phyloP scores from a whole-genome alignment of 768 basidiomycete species.

The Pleurotus platypus region DNA sequence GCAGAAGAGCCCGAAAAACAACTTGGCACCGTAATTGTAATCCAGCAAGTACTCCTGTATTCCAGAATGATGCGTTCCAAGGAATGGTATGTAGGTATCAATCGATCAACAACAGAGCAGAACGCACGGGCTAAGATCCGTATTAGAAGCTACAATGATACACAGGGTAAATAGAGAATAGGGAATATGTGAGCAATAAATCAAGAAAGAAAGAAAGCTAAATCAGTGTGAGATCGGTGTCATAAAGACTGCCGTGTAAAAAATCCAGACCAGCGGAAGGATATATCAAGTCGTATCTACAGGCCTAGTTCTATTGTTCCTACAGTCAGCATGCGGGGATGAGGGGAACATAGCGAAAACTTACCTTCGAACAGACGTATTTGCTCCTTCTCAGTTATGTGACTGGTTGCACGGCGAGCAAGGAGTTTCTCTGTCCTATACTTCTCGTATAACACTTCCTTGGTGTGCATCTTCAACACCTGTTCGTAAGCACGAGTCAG shows the following conservation, averaged over 20 bases:
- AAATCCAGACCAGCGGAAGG: neutral
- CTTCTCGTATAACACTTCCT: constrained; percentile 89
- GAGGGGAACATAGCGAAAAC: constrained; percentile 11
- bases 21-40: neutral
- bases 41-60: neutral
- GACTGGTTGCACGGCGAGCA: constrained; percentile 76
- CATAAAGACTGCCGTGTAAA: too few species aligned
- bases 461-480: constrained; percentile 80
- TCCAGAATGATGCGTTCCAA: too few species aligned
- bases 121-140: neutral
- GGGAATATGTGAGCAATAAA: constrained; percentile 5
- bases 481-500: constrained; percentile 22
- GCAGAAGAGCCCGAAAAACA: constrained; percentile 6
- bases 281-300: neutral
- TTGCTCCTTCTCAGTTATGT: constrained; percentile 72
- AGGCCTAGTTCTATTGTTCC: neutral
- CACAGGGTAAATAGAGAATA: constrained; percentile 12
- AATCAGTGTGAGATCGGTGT: too few species aligned
- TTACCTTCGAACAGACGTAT: constrained; percentile 71
- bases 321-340: neutral
- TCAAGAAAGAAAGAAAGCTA: neutral
- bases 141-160: constrained; percentile 10
- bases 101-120: neutral
- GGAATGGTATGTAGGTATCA: neutral
- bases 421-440: constrained; percentile 90